phyloP scores from a whole-genome alignment of 2,329 filamentous ascomycete species.

The Corniculantispora saksenae region DNA sequence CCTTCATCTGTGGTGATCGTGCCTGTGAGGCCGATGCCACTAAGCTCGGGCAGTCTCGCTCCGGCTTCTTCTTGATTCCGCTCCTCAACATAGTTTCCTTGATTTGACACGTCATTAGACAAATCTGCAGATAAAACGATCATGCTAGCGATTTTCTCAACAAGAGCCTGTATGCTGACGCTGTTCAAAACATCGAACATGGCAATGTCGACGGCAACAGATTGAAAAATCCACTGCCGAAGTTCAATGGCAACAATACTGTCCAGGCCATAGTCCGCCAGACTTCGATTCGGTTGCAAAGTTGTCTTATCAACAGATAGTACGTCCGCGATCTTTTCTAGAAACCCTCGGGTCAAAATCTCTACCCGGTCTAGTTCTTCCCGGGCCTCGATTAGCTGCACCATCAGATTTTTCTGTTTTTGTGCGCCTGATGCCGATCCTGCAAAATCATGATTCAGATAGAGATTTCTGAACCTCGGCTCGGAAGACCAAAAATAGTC shows the following conservation, averaged over 20 bases:
- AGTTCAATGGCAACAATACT: slow-evolving; percentile 28
- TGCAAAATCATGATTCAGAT: slow-evolving; percentile 26
- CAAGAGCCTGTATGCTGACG: slow-evolving; percentile 25
- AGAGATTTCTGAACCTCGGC: slow-evolving; percentile 27
- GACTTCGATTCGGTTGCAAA: slow-evolving; percentile 21
- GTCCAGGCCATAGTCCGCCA: slow-evolving; percentile 27
- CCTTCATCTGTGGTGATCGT: slow-evolving; percentile 19
- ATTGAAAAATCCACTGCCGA: slow-evolving; percentile 26
- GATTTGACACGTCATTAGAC: slow-evolving; percentile 17
- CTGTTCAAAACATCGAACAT: slow-evolving; percentile 27
- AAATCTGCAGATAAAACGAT: slow-evolving; percentile 14
- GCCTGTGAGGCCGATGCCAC: not conserved
- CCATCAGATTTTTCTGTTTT: slow-evolving; percentile 25
- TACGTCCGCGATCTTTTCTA: slow-evolving; percentile 25
- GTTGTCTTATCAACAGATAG: slow-evolving; percentile 21
- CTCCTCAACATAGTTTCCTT: not conserved
- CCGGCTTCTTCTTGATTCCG: slow-evolving; percentile 23
- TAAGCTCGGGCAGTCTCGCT: not conserved
- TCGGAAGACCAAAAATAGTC: slow-evolving; percentile 28
- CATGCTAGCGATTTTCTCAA: slow-evolving; percentile 26
- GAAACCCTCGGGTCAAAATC: slow-evolving; percentile 23
- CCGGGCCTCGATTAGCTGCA: slow-evolving; percentile 18
- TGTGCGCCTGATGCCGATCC: slow-evolving; percentile 18
- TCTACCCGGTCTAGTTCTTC: slow-evolving; percentile 19
- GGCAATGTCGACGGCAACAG: slow-evolving; percentile 25